A percentile compares a stretch with the other conserved stretches of the same genome.
These are phyloP conservation scores for Tuber umbilicatum DNA, from an alignment of 495 filamentous ascomycete species.

Conservation along the genomic window DNA sequence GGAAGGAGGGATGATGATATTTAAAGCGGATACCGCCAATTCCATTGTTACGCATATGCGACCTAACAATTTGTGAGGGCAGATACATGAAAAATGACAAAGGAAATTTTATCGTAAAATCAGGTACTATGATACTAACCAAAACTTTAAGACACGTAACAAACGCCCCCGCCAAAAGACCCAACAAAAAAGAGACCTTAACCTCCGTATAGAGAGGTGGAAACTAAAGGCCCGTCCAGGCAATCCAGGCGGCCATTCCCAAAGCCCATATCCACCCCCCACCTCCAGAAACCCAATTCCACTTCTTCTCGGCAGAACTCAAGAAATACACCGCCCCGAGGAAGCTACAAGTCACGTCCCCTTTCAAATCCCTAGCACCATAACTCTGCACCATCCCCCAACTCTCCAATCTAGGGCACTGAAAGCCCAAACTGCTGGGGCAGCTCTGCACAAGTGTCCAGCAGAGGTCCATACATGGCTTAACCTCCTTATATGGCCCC, in stretches of 20 bases:
- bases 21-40: neutral
- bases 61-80: neutral
- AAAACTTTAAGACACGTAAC: neutral
- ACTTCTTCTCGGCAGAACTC: slow-evolving; percentile 38
- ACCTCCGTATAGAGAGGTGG: neutral
- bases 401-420: slow-evolving; percentile 57
- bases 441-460: slow-evolving; percentile 76
- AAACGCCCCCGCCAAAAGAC: slow-evolving; percentile 9
- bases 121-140: neutral
- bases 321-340: slow-evolving; percentile 53
- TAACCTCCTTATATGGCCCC: slow-evolving; percentile 87
- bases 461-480: slow-evolving; percentile 80
- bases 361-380: slow-evolving; percentile 47
- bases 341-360: slow-evolving; percentile 54
- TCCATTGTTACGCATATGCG: neutral
- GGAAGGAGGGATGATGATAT: neutral
- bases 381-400: slow-evolving; percentile 61
- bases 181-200: slow-evolving; percentile 5
- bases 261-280: slow-evolving; percentile 19
- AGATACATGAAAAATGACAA: neutral
- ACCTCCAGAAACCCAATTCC: slow-evolving; percentile 20
- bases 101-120: neutral
- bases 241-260: slow-evolving; percentile 21
- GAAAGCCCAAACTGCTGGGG: slow-evolving; percentile 69
- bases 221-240: slow-evolving; percentile 21